Percentiles rank a stretch among this genome's conserved stretches.
phyloP scores from a whole-genome alignment of 441 rosid genomes.

The Macaranga tanarius region DNA sequence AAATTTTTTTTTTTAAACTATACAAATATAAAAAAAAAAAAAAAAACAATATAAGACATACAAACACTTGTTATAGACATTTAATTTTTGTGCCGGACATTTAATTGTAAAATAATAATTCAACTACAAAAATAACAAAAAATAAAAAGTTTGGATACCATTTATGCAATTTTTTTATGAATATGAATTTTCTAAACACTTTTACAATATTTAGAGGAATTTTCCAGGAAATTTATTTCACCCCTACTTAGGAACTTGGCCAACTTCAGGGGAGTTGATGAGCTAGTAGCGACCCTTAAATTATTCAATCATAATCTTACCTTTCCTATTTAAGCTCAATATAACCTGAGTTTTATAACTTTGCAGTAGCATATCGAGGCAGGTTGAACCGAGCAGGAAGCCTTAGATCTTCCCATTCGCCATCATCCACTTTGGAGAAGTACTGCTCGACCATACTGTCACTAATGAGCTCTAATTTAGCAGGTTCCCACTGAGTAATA shows the following conservation, averaged over 20 bases:
- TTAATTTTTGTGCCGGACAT: no score
- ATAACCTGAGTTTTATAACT: constrained; percentile 41
- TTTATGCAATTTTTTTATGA: no score
- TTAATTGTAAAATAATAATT: no score
- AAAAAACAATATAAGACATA: no score
- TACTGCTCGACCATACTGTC: constrained; percentile 58
- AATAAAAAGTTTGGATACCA: no score
- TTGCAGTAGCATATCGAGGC: constrained; percentile 54
- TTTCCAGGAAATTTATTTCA: not conserved
- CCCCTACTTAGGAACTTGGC: not conserved
- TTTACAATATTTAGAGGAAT: no score
- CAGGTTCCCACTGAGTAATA: constrained; percentile 78
- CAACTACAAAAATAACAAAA: no score
- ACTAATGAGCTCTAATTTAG: constrained; percentile 58
- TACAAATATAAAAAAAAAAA: no score
- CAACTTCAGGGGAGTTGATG: constrained; percentile 3
- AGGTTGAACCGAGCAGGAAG: constrained; percentile 53
- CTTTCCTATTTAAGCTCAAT: not conserved
- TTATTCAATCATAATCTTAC: not conserved
- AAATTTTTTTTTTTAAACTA: no score
- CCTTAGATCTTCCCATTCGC: constrained; percentile 71
- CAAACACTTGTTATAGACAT: no score
- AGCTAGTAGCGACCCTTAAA: not conserved
- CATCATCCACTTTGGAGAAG: constrained; percentile 57
- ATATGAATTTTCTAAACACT: no score